phyloP scores from a whole-genome alignment of 2,329 filamentous ascomycete species.

The Xylaria sp. region DNA sequence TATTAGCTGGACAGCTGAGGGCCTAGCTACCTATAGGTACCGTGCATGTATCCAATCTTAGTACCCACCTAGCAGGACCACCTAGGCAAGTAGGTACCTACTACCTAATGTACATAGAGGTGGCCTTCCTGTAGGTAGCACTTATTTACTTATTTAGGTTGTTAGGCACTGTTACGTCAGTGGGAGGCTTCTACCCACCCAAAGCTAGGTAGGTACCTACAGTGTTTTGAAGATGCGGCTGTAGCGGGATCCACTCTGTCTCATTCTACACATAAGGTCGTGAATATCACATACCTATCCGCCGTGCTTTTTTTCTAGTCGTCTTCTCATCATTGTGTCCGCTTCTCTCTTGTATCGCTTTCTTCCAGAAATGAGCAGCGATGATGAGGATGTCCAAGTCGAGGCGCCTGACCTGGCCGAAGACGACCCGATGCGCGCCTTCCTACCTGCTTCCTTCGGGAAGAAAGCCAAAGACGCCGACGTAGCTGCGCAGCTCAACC shows the following conservation, averaged over 20 bases:
- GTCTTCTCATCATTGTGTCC: not conserved
- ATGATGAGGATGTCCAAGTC: slow-evolving; percentile 61
- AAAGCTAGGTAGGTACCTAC: too few relatives aligned
- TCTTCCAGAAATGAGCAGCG: slow-evolving; percentile 59
- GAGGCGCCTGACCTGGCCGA: slow-evolving; percentile 59
- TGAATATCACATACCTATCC: not conserved
- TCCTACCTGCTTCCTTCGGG: slow-evolving; percentile 83
- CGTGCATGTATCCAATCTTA: too few relatives aligned
- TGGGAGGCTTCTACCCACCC: too few relatives aligned
- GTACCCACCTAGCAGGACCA: too few relatives aligned
- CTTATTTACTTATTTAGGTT: too few relatives aligned
- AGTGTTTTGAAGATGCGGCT: not conserved
- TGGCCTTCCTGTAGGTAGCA: too few relatives aligned
- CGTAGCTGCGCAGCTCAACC: slow-evolving; percentile 80
- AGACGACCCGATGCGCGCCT: slow-evolving; percentile 75
- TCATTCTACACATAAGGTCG: not conserved
- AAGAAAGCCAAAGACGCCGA: slow-evolving; percentile 78
- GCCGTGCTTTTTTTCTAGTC: not conserved
- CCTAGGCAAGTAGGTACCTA: too few relatives aligned
- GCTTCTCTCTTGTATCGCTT: not conserved
- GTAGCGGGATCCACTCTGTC: not conserved
- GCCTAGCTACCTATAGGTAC: too few relatives aligned
- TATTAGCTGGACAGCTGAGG: too few relatives aligned
- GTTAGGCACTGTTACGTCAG: too few relatives aligned
- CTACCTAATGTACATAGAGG: too few relatives aligned